phyloP scores from a whole-genome alignment of 2,329 filamentous ascomycete species.

The Colletotrichum sp. region DNA sequence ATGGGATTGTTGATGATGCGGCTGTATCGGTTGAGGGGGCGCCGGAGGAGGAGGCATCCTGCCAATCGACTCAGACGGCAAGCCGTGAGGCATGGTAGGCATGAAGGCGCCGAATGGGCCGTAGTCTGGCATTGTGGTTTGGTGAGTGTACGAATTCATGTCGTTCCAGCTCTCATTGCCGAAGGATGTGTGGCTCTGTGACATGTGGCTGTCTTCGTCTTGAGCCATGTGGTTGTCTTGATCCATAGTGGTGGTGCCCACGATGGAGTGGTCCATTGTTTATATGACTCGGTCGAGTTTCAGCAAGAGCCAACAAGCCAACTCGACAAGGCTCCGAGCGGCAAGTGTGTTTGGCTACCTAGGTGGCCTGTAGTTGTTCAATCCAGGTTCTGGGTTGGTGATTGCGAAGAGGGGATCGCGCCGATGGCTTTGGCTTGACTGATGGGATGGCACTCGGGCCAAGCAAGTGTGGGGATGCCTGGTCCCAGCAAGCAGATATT shows the following conservation, averaged over 20 bases:
- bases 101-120: slow-evolving; percentile 61
- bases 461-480: slow-evolving; percentile 32
- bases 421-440: slow-evolving; percentile 9
- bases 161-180: slow-evolving; percentile 59
- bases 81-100: slow-evolving; percentile 49
- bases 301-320: neutral
- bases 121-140: slow-evolving; percentile 75
- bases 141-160: slow-evolving; percentile 64
- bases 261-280: slow-evolving; percentile 52
- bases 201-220: slow-evolving; percentile 33
- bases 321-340: neutral
- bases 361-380: neutral
- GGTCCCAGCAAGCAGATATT: slow-evolving; percentile 33
- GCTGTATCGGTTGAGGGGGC: slow-evolving; percentile 45
- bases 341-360: neutral
- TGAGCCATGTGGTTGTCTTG: slow-evolving; percentile 50
- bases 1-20: slow-evolving; percentile 40
- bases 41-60: slow-evolving; percentile 66
- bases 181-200: slow-evolving; percentile 43
- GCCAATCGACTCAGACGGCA: slow-evolving; percentile 55
- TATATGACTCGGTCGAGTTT: slow-evolving; percentile 16
- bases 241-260: slow-evolving; percentile 50
- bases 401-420: slow-evolving; percentile 14
- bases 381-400: slow-evolving; percentile 11
- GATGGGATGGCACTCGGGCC: slow-evolving; percentile 23